phyloP scores from a whole-genome alignment of 495 filamentous ascomycete genomes.

The Neurospora intermedia region DNA sequence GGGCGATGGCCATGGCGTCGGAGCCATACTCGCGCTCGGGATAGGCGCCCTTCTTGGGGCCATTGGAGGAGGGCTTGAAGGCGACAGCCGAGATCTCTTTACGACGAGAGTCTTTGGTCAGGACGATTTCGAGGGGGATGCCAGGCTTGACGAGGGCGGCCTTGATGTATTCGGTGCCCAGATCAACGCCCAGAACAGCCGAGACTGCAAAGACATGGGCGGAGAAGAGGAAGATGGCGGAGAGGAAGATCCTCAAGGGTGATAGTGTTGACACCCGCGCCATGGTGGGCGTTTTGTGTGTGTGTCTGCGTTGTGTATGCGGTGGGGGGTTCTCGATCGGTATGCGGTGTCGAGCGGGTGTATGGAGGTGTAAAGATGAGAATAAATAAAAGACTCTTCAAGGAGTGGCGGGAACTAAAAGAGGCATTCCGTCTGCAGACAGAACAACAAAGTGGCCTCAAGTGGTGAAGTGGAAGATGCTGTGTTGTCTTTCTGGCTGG shows the following conservation, averaged over 20 bases:
- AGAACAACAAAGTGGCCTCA: not conserved
- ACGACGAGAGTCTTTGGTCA: slow-evolving; percentile 96
- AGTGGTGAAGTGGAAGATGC: not conserved
- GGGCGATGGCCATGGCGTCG: slow-evolving; percentile 78
- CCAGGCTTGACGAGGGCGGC: slow-evolving; percentile 93
- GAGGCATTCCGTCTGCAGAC: not conserved
- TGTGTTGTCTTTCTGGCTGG: not conserved
- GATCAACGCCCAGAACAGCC: slow-evolving; percentile 82
- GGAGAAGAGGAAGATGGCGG: slow-evolving; percentile 38
- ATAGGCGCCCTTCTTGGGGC: slow-evolving; percentile 48
- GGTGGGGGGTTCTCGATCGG: slow-evolving; percentile 2
- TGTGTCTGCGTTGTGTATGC: slow-evolving; percentile 1
- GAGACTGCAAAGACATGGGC: slow-evolving; percentile 43
- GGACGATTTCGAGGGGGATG: slow-evolving; percentile 94
- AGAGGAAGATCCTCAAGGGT: slow-evolving; percentile 33
- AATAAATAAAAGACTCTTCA: not conserved
- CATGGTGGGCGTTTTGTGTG: slow-evolving; percentile 27
- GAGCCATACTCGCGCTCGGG: slow-evolving; percentile 87
- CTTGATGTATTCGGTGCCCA: slow-evolving; percentile 97
- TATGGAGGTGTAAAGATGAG: not conserved
- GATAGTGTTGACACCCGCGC: slow-evolving; percentile 27
- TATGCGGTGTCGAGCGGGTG: slow-evolving; percentile 13
- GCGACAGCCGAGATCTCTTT: slow-evolving; percentile 88
- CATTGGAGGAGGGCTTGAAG: slow-evolving; percentile 70
- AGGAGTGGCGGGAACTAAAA: not conserved